Percentiles rank a stretch among this genome's conserved stretches.
phyloP scores from a whole-genome alignment of 2,329 filamentous ascomycete species.

The Spiromastix sp. region DNA sequence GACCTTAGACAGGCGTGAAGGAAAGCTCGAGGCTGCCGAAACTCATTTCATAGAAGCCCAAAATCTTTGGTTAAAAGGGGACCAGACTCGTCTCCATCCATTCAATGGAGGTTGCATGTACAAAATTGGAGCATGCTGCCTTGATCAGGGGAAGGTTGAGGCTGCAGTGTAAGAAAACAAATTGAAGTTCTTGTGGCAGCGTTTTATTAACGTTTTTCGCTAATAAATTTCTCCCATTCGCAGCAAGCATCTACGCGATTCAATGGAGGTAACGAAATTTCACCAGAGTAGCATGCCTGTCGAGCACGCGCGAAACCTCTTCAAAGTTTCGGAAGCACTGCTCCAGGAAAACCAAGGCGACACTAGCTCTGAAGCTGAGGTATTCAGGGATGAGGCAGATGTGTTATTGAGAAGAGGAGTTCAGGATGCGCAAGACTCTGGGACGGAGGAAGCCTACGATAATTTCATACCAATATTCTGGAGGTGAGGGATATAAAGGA shows the following conservation, averaged over 20 bases:
- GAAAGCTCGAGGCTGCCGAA: too few species aligned
- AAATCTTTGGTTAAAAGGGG: too few species aligned
- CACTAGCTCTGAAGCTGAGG: not conserved
- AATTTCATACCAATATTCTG: not conserved
- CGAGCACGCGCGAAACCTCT: not conserved
- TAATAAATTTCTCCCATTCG: not conserved
- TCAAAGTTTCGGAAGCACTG: not conserved
- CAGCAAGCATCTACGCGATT: not conserved
- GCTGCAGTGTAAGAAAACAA: not conserved
- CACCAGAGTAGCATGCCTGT: not conserved
- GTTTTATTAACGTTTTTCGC: not conserved
- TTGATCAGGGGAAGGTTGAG: slow-evolving; percentile 1
- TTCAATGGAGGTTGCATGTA: too few species aligned
- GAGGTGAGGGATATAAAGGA: too few species aligned
- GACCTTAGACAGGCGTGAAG: too few species aligned
- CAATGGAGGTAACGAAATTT: not conserved
- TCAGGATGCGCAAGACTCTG: not conserved
- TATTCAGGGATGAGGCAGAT: not conserved
- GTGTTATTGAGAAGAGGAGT: not conserved
- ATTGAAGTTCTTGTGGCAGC: too few species aligned
- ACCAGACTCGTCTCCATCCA: too few species aligned
- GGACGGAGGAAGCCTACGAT: not conserved
- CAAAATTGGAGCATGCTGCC: too few species aligned
- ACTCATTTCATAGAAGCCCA: too few species aligned
- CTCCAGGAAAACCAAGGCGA: not conserved